Base-by-base conservation (phyloP, 257 asterid species). In the Thymus mandschuricus region DNA sequence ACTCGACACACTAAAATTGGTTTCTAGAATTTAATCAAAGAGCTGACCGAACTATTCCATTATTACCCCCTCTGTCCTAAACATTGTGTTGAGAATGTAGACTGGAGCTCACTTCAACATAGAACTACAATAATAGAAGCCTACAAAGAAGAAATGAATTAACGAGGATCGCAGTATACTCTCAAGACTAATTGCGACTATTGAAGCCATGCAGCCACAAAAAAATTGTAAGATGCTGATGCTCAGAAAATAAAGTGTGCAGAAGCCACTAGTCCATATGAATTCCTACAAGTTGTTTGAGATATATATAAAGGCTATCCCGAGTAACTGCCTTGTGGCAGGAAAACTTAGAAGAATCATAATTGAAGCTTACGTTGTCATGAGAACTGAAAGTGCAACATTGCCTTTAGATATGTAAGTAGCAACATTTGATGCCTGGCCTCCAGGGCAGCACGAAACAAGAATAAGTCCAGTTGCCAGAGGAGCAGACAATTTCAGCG, bases 371-470 rank as follows among this genome's bases (percentile, higher is more conserved):
- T 87, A 93, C 97, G 98, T 93, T 46, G 98, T 93, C 98, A 93
- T 93, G 77, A 93, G 97, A 87, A 93, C 98, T 45, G 98, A 93
- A 54, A 93, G 97, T 75, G 98, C 98, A 3, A 93, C 98, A 75
- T 93, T 93, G 69, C 98, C 98, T 80, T 87, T 93, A 7, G 98
- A 91, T 76, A 93, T 93, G 71, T 87, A 93, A 15, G 98, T 91
- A 55, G 98, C 98, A 72, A 93, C 98, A 76, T 93, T 93, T 29
- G 98, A 93, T 50, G 98, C 98, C 81, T 93, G 98, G 38, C 98
- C 98, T 58, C 98, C 98, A 69, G 98, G 98, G 81, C 98, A 93
- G 85, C 98, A 93, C 27, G 98, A 93, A 51, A 93, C 98, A 83
- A 93, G 72, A 79, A 93, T 93, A 83, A 93, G 97, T 59, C 98